These are phyloP conservation scores for Thielaviopsis ethacetica DNA, from an alignment of 2,329 filamentous ascomycete genomes.

Conservation along the genomic window DNA sequence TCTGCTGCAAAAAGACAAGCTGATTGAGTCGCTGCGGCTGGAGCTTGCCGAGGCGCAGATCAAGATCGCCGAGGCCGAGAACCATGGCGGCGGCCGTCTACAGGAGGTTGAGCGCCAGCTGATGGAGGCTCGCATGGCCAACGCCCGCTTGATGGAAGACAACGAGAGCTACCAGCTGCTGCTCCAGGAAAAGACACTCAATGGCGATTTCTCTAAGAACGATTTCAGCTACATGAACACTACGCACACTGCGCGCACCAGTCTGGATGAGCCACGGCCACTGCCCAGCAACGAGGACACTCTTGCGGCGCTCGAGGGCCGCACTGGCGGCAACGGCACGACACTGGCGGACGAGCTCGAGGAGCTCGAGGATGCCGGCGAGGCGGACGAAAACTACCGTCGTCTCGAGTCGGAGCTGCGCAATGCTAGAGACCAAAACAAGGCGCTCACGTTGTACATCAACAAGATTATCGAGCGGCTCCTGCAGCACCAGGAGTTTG, in stretches of 20 bases:
- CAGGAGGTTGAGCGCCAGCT: constrained; percentile 82
- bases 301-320: constrained; percentile 46
- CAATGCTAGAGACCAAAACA: constrained; percentile 80
- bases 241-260: constrained; percentile 2
- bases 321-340: constrained; percentile 25
- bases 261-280: constrained; percentile 14
- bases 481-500: constrained; percentile 85
- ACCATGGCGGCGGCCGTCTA: constrained; percentile 72
- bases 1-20: constrained; percentile 85
- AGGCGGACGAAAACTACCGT: constrained; percentile 46
- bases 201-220: constrained; percentile 74
- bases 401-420: constrained; percentile 66
- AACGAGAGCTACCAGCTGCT: constrained; percentile 96
- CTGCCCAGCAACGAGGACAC: constrained; percentile 39
- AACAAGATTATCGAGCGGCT: constrained; percentile 97
- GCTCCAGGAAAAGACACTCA: constrained; percentile 85
- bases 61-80: constrained; percentile 87
- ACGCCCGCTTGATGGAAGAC: constrained; percentile 91
- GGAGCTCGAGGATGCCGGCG: constrained; percentile 52
- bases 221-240: constrained; percentile 51
- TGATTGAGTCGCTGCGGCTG: constrained; percentile 81
- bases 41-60: constrained; percentile 92
- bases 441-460: constrained; percentile 92
- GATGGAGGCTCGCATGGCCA: constrained; percentile 86
- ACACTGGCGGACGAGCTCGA: constrained; percentile 82